A percentile compares a stretch with the other conserved stretches of the same genome.
Evolutionary conservation across 2,329 filamentous ascomycete genomes (phyloP).

Genomic region (Cladorrhinum sp.): DNA sequence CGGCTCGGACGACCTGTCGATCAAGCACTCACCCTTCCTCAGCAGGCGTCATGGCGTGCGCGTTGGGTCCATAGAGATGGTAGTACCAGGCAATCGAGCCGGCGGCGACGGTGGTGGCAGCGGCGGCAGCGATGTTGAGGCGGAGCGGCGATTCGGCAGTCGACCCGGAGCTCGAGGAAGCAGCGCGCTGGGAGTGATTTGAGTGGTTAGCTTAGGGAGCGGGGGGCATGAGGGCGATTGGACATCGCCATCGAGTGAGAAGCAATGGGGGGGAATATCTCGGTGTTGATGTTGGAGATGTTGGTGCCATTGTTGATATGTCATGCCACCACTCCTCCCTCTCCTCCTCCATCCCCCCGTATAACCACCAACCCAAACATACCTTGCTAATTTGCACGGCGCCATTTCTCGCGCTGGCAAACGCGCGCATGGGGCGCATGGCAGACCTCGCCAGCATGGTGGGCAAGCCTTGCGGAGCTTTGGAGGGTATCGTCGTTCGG

Average conservation of each 20-base stretch:
- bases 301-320: background rate
- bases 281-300: background rate
- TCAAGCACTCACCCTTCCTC: constrained; percentile 88
- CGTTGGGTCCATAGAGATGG: constrained; percentile 86
- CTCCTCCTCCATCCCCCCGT: background rate
- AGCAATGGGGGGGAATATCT: background rate
- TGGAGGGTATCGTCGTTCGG: constrained; percentile 33
- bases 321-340: constrained; percentile 8
- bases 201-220: constrained; percentile 22
- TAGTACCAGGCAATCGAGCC: constrained; percentile 97
- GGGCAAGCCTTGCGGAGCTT: constrained; percentile 45
- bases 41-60: constrained; percentile 84
- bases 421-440: constrained; percentile 82
- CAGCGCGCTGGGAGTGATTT: constrained; percentile 51
- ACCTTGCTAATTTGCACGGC: constrained; percentile 72
- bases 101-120: constrained; percentile 80
- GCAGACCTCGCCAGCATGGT: constrained; percentile 92
- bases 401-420: constrained; percentile 74
- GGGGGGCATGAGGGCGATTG: constrained; percentile 1
- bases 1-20: constrained; percentile 1
- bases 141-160: constrained; percentile 72
- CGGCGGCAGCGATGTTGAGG: constrained; percentile 81
- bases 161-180: constrained; percentile 69
- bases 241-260: background rate
- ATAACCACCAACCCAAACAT: constrained; percentile 38